Evolutionary conservation across 2,329 filamentous ascomycete genomes (phyloP).

Genomic region (Raffaelea arxii): DNA sequence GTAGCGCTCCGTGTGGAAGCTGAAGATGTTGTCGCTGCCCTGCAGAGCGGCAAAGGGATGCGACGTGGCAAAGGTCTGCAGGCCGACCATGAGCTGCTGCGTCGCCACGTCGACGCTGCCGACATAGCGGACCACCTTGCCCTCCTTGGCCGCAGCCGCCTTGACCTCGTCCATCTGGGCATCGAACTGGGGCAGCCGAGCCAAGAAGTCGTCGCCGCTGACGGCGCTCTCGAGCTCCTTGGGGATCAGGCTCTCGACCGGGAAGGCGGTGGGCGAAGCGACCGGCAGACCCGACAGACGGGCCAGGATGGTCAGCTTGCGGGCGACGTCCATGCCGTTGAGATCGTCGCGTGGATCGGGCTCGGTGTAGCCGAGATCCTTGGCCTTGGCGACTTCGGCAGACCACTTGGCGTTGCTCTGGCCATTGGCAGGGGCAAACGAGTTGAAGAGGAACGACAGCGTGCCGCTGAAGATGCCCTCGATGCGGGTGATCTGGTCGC

Average conservation of each 20-base stretch:
- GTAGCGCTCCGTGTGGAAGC: conserved; percentile 95
- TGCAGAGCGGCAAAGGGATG: conserved; percentile 91
- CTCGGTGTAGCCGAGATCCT: conserved; percentile 86
- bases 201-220: conserved; percentile 79
- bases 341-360: conserved; percentile 79
- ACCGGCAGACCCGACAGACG: conserved; percentile 74
- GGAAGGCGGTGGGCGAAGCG: conserved; percentile 77
- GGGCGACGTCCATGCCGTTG: conserved; percentile 83
- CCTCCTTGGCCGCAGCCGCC: conserved; percentile 70
- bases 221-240: conserved; percentile 68
- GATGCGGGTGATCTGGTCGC: conserved; percentile 82
- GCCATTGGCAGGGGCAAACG: conserved; percentile 71
- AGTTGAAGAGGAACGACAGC: conserved; percentile 98
- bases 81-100: conserved; percentile 78
- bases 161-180: conserved; percentile 84
- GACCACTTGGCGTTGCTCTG: conserved; percentile 77
- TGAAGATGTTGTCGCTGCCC: conserved; percentile 98
- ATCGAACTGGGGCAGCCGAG: conserved; percentile 72
- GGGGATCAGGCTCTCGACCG: conserved; percentile 88
- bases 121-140: conserved; percentile 89
- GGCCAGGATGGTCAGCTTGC: conserved; percentile 91
- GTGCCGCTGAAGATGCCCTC: conserved; percentile 97
- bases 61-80: conserved; percentile 79
- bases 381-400: conserved; percentile 83
- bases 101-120: conserved; percentile 82